Percentiles rank a stretch among this genome's conserved stretches.
Conservation (phyloP, 2,329 filamentous ascomycete species). For the Pseudocercospora pini-densiflorae region DNA sequence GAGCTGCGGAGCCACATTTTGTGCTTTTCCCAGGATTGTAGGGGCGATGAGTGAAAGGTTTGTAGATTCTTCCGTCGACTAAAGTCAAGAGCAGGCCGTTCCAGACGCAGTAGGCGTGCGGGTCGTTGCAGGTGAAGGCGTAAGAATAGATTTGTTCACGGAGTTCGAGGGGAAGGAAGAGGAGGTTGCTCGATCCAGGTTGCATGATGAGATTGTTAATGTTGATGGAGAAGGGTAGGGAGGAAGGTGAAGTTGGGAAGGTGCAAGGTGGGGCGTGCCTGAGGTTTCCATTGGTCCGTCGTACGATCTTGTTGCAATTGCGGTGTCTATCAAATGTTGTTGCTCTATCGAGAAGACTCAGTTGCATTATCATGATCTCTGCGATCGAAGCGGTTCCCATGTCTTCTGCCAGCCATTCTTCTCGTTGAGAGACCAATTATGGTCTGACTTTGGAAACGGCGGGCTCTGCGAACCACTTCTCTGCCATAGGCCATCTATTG, state of each 20-base stretch:
- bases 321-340: neutral
- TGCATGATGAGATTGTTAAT: too few relatives aligned
- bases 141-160: conserved; percentile 38
- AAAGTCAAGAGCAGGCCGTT: conserved; percentile 24
- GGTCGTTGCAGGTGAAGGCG: conserved; percentile 28
- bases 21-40: conserved; percentile 18
- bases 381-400: neutral
- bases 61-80: conserved; percentile 35
- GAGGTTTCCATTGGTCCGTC: neutral
- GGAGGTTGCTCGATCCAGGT: too few relatives aligned
- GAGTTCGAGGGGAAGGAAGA: conserved; percentile 37
- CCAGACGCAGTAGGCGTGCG: conserved; percentile 26
- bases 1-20: conserved; percentile 26
- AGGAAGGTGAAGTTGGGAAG: neutral
- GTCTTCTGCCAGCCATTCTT: neutral
- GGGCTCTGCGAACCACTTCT: neutral
- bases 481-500: neutral
- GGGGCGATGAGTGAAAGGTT: conserved; percentile 40
- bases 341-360: neutral
- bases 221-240: neutral
- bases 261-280: neutral
- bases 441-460: neutral
- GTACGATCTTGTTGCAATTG: too few relatives aligned
- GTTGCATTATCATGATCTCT: neutral
- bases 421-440: neutral